These are phyloP conservation scores for Kurtzmaniella quercitrusa DNA, from an alignment of 1,139 yeast genomes.

Conservation along the genomic window DNA sequence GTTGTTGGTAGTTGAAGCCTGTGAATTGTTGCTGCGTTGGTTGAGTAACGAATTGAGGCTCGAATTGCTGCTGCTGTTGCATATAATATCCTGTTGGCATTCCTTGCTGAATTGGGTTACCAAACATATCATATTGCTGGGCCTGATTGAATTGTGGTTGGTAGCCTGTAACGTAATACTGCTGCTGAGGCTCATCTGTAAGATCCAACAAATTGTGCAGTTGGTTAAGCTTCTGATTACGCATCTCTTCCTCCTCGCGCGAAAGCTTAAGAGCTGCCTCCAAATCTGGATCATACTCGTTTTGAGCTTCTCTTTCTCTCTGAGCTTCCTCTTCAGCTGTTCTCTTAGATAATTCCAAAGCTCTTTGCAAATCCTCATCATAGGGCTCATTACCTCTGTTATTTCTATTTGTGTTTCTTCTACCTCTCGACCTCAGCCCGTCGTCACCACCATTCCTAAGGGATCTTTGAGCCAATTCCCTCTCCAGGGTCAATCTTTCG, in stretches of 20 bases:
- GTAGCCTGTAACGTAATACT: conserved; percentile 28
- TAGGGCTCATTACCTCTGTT: conserved; percentile 40
- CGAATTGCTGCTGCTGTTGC: conserved; percentile 26
- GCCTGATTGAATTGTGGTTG: conserved; percentile 21
- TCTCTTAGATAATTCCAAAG: conserved; percentile 73
- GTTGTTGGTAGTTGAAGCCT: conserved; percentile 29
- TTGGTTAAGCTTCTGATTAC: conserved; percentile 46
- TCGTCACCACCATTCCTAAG: conserved; percentile 15
- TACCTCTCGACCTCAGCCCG: conserved; percentile 22
- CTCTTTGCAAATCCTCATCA: conserved; percentile 81
- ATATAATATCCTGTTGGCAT: conserved; percentile 48
- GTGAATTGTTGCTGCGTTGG: conserved; percentile 22
- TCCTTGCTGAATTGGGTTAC: conserved; percentile 64
- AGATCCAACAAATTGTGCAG: conserved; percentile 53
- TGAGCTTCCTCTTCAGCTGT: conserved; percentile 79
- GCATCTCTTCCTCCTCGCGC: conserved; percentile 83
- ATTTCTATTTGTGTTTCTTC: conserved; percentile 15
- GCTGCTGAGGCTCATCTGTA: conserved; percentile 35
- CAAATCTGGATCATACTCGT: conserved; percentile 64
- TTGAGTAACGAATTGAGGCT: conserved; percentile 30
- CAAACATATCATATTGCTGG: conserved; percentile 65
- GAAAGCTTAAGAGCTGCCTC: conserved; percentile 80
- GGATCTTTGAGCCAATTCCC: conserved; percentile 43
- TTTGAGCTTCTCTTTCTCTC: conserved; percentile 29
- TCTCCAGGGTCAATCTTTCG: conserved; percentile 74